phyloP scores from a whole-genome alignment of 2,329 filamentous ascomycete genomes.

The Trichocomaceae sp. region DNA sequence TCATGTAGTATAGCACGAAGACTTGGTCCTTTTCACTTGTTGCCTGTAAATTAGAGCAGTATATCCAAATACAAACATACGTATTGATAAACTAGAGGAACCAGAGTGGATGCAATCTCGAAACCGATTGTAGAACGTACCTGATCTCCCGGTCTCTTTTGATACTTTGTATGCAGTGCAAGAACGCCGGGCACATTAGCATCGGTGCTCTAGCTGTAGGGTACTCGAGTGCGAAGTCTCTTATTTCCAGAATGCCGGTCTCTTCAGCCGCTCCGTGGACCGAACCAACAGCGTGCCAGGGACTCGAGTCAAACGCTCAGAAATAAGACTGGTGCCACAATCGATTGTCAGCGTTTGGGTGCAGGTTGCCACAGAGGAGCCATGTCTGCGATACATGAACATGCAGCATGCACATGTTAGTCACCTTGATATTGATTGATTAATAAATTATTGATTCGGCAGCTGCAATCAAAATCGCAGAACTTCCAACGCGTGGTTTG shows the following conservation, averaged over 20 bases:
- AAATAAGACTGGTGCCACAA: neutral
- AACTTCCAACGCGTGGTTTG: neutral
- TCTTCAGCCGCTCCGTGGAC: neutral
- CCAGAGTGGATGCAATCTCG: neutral
- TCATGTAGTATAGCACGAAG: conserved; percentile 11
- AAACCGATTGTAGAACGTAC: neutral
- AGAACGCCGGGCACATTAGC: too few relatives aligned
- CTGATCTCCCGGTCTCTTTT: neutral
- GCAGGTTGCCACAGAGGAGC: neutral
- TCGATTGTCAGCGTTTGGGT: neutral
- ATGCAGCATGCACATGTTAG: neutral
- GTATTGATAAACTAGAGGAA: neutral
- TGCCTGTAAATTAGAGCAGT: conserved; percentile 6
- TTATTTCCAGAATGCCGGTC: neutral
- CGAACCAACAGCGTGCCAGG: neutral
- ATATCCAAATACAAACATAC: neutral
- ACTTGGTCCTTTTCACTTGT: neutral
- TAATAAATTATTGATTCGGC: neutral
- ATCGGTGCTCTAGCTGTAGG: too few relatives aligned
- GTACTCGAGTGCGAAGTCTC: neutral
- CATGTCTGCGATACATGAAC: neutral
- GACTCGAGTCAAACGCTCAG: neutral
- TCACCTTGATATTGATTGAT: neutral
- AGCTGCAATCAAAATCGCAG: neutral
- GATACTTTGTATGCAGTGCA: neutral